These are phyloP conservation scores for Raffaelea deltoideospora DNA, from an alignment of 2,329 filamentous ascomycete species.

Conservation along the genomic window DNA sequence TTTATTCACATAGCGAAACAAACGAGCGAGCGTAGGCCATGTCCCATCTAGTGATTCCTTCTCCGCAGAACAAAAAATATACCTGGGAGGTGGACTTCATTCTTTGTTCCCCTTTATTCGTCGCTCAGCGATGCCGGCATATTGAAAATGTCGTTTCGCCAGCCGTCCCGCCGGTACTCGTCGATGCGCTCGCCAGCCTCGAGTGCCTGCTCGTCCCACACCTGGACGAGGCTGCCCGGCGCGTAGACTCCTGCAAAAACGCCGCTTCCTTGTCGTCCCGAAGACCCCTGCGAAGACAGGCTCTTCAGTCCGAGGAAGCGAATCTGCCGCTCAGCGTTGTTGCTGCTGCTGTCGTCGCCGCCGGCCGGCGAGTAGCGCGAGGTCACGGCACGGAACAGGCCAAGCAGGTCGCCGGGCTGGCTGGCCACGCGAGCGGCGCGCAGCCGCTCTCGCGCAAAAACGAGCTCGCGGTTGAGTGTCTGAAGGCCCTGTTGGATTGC, in stretches of 20 bases:
- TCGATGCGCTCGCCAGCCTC: constrained; percentile 59
- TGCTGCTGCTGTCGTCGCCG: too few relatives aligned
- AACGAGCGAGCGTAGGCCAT: too few relatives aligned
- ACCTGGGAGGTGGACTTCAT: too few relatives aligned
- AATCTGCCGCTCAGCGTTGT: too few relatives aligned
- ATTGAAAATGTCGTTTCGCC: constrained; percentile 76
- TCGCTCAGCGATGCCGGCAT: constrained; percentile 15
- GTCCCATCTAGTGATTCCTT: too few relatives aligned
- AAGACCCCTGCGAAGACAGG: too few relatives aligned
- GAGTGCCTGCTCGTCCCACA: constrained; percentile 73
- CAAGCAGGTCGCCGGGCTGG: constrained; percentile 63
- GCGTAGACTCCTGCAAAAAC: constrained; percentile 77
- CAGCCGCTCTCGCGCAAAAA: constrained; percentile 75
- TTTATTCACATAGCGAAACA: too few relatives aligned
- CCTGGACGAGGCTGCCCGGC: constrained; percentile 72
- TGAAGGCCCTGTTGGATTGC: constrained; percentile 57
- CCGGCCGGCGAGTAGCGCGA: constrained; percentile 57
- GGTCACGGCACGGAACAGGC: constrained; percentile 70
- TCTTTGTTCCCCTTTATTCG: too few relatives aligned
- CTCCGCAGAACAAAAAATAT: too few relatives aligned
- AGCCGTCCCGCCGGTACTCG: constrained; percentile 55
- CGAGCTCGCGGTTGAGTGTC: constrained; percentile 65
- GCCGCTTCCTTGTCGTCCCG: constrained; percentile 29
- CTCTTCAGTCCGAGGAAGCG: too few relatives aligned
- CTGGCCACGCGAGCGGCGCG: constrained; percentile 70